phyloP scores from a whole-genome alignment of 2,329 filamentous ascomycete species.

The Penicillium sp. region DNA sequence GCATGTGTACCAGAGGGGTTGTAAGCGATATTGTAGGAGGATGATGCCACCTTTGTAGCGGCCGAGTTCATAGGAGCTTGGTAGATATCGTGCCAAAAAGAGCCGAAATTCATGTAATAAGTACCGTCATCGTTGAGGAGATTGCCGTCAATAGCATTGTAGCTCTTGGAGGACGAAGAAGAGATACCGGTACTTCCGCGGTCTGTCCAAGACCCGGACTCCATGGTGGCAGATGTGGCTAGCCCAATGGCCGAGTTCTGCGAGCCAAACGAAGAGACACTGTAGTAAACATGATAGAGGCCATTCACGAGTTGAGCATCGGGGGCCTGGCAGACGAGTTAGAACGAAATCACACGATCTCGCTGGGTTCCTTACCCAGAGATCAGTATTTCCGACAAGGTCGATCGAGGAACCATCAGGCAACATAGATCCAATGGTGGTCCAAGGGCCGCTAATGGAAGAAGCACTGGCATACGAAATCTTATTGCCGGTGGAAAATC shows the following conservation, averaged over 20 bases:
- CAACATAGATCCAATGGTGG: conserved; percentile 49
- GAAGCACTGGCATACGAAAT: conserved; percentile 54
- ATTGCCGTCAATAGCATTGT: conserved; percentile 65
- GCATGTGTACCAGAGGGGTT: conserved; percentile 55
- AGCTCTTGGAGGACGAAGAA: conserved; percentile 46
- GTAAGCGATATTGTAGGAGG: conserved; percentile 56
- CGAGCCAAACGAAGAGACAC: conserved; percentile 63
- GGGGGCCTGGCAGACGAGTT: conserved; percentile 54
- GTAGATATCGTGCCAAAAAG: conserved; percentile 69
- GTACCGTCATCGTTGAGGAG: conserved; percentile 46
- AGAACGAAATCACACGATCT: neutral
- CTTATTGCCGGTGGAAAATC: conserved; percentile 55
- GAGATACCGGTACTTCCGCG: conserved; percentile 34
- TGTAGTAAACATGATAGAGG: conserved; percentile 67
- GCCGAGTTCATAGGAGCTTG: conserved; percentile 54
- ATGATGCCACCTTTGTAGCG: conserved; percentile 32
- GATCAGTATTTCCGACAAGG: conserved; percentile 49
- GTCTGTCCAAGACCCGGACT: conserved; percentile 36
- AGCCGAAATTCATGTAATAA: conserved; percentile 64
- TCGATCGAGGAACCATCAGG: conserved; percentile 50
- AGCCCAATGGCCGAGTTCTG: conserved; percentile 65
- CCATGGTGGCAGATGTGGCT: conserved; percentile 51
- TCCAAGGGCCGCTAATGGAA: conserved; percentile 55
- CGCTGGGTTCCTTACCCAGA: conserved; percentile 47
- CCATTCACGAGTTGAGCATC: conserved; percentile 61